Evolutionary conservation across 345 rosid genomes (phyloP).

Genomic region (Conringia planisiliqua): DNA sequence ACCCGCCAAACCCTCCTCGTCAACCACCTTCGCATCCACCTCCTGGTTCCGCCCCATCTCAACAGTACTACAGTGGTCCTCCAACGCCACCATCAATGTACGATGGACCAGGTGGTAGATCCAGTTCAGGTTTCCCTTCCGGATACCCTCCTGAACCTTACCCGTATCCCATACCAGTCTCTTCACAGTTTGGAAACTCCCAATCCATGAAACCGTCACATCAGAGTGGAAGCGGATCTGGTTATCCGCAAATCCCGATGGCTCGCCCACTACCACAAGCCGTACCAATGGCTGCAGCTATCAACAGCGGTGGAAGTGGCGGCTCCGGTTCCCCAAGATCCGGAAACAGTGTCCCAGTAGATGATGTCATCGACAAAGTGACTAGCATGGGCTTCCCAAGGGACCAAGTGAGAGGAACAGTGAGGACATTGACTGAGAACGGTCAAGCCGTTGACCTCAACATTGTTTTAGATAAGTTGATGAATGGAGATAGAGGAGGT

Average conservation of each 20-base stretch:
- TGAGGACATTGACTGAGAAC: constrained; percentile 70
- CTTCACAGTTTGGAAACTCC: constrained; percentile 59
- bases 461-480: constrained; percentile 83
- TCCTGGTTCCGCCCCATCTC: constrained; percentile 52
- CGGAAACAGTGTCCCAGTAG: constrained; percentile 75
- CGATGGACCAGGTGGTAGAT: constrained; percentile 59
- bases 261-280: constrained; percentile 77
- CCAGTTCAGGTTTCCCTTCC: constrained; percentile 58
- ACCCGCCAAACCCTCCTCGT: constrained; percentile 49
- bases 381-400: constrained; percentile 86
- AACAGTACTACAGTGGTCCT: constrained; percentile 56
- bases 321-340: constrained; percentile 56
- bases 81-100: constrained; percentile 49
- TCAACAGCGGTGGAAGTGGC: constrained; percentile 41
- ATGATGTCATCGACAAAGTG: constrained; percentile 80
- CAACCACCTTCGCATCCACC: constrained; percentile 60
- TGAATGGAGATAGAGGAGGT: constrained; percentile 56
- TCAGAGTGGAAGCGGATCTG: constrained; percentile 42
- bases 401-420: constrained; percentile 84
- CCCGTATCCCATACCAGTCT: constrained; percentile 50
- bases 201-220: constrained; percentile 50
- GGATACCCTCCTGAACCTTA: constrained; percentile 56
- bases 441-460: constrained; percentile 91
- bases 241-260: constrained; percentile 77
- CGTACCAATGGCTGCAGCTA: constrained; percentile 61